Base-by-base conservation (phyloP, 2,329 filamentous ascomycete genomes). In the Cyclaneusma minus region DNA sequence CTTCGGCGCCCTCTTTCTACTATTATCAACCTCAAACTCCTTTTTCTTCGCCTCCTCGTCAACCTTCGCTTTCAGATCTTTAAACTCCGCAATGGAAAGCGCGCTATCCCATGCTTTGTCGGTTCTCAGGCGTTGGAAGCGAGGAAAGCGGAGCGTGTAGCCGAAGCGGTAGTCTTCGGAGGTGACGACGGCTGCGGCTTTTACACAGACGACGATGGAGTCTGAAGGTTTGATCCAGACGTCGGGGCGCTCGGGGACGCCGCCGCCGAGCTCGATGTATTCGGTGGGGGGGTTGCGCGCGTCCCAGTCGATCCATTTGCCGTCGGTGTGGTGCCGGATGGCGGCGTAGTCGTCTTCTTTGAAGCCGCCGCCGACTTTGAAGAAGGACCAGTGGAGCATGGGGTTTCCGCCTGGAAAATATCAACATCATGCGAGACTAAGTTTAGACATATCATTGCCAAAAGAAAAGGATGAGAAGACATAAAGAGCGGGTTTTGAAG, bases 291-390 rank as follows among this genome's bases (percentile, higher is more conserved):
- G 83, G 21, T 68, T 74, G 36, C 69, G 75, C 1, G 60, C 44
- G 47, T 94, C 75, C 83, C 84, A 98, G 16, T 80, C 68, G 8
- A 65, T 63, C 89, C 89, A 98, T 48, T 93, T 93, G 4, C 80
- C 84, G 31, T 93, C 80, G 0, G 87, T 95, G 13, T 72, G 64
- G 42, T 92, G 82, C 4, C 72, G 64, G 23, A 98, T 75, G 30
- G 77, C 70, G 0, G 77, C 72, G 47, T 93, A 95, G 43, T 98
- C 89, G 27, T 79, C 70, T 1, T 71, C 76, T 9, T 68, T 73
- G 48, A 95, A 85, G 0, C 89, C 89, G 28, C 89, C 89, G n/a
- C 89, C 89, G 10, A 98, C 89, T 50, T 89, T 94, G 62, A 85
- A 92, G 55, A 98, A 94, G n/a, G 84, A 93, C 41, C 74, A 80